Percentiles rank a stretch among this genome's conserved stretches.
These are phyloP conservation scores for Rhodotorula graminis DNA, from an alignment of 768 basidiomycete species.

Conservation along the genomic window DNA sequence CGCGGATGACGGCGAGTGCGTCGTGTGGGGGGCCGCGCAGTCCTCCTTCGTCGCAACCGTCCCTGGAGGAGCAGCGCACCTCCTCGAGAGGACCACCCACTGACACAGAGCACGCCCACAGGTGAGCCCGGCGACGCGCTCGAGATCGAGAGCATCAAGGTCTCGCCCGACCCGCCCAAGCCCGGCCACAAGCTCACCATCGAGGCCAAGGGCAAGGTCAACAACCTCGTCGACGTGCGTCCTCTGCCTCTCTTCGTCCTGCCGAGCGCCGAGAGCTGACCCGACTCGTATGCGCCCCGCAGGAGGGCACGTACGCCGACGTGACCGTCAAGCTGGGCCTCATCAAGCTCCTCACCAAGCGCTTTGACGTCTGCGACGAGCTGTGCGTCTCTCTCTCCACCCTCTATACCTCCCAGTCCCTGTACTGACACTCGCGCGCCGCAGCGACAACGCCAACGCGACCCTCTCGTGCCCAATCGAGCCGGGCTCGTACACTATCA, in stretches of 20 bases:
- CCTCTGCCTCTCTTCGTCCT: neutral
- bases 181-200: constrained; percentile 87
- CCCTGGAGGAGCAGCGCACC: no score
- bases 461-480: constrained; percentile 78
- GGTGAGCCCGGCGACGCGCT: constrained; percentile 31
- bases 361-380: constrained; percentile 85
- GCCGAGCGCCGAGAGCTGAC: no score
- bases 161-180: constrained; percentile 74
- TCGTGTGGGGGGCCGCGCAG: no score
- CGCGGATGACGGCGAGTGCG: neutral
- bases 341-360: constrained; percentile 77
- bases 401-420: neutral
- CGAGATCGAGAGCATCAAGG: constrained; percentile 37
- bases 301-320: constrained; percentile 89
- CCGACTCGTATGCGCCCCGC: neutral
- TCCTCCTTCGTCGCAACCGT: neutral
- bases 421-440: neutral
- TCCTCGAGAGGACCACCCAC: no score
- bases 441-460: constrained; percentile 68
- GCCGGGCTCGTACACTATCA: constrained; percentile 64
- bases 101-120: neutral
- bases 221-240: constrained; percentile 62
- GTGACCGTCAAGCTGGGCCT: constrained; percentile 89
- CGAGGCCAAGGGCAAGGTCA: constrained; percentile 61
- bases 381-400: constrained; percentile 59